Base-by-base conservation (phyloP, 2,329 filamentous ascomycete genomes). In the Lithohypha guttulata region DNA sequence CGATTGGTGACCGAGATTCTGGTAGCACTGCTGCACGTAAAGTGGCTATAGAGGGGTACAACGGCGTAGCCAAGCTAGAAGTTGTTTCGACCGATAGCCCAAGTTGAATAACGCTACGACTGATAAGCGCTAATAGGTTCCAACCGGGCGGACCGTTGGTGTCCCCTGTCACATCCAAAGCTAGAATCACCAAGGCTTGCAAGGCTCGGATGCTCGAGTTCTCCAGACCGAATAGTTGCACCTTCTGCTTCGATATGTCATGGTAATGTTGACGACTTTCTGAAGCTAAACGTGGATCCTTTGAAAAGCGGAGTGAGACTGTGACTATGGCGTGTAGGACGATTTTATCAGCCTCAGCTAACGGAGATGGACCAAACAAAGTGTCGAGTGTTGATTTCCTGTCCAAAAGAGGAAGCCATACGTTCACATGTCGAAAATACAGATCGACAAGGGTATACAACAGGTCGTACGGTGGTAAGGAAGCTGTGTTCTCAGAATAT, bases 71-170 rank as follows among this genome's bases (percentile, higher is more conserved):
- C 7, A 82, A 77, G 8, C 81, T 77, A 0, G 84, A 91, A 17
- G 80, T 86, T 5, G 75, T 77, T 56, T 95, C 87, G 2, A 89
- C 84, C 0, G 85, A 79, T 13, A 95, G 63, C 0, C 87, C 86
- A 1, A 94, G 66, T 57, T 94, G 86, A 2, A 94, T 84, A 1
- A 93, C 84, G 4, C 84, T 85, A 11, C 86, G 75, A 1, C 85
- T 86, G 45, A 94, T 93, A 33, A 94, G 63, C 6, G 87, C 86
- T 59, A 94, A 75, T 41, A 94, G 71, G 54, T 93, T 93, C 85
- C 86, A 93, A 2, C 84, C 86, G 0, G 86, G 85, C 2, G 85
- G 86, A 0, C 86, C 87, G 55, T 93, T 93, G 29, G 85, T 85
- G 51, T 76, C 83, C 7, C 87, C 87, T 25, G 85, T 80, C 13